Evolutionary conservation across 768 basidiomycete species (phyloP), one percentile per base, ranked within the genome.

Genomic region (Cystobasidium onofrii): DNA sequence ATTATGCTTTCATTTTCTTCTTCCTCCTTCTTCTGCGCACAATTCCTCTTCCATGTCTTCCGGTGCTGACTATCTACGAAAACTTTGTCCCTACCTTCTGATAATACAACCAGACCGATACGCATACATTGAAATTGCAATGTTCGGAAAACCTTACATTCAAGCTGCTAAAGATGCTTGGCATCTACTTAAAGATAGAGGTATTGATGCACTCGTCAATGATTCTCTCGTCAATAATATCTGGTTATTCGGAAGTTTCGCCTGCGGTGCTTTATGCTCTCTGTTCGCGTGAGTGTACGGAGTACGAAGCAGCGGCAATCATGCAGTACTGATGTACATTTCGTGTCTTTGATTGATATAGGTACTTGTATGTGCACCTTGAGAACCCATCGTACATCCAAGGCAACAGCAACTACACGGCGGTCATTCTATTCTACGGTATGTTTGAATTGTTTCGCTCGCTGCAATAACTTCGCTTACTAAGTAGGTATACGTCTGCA

Each of bases 181-280:
- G 78, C 64, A 70, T 17, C 31, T 80, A 39, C 77, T 80, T 74
- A 74, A 73, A 62, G 76, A 78, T 52, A 73, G 78, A 0, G 79
- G 79, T 36, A 77, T 80, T 55, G 72, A 74, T n/a, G 78, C 77
- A 0, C 64, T 80, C 1, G 74, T 80, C 66, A 79, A 79, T 74
- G 77, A 78, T 72, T 77, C 23, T 43, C 74, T 78, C 33, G 73
- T 78, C 75, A 73, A 72, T 74, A 78, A 75, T 61, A 75, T 77
- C 74, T 79, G 78, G 77, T 73, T 74, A 1, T 41, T 70, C 36
- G 61, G 60, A 36, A 63, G 52, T 31, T 62, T 15, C 15, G 41
- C 75, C 46, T 33, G 17, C 29, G 39, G 57, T 41, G 50, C 10
- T 75, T 73, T 46, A 70, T 54, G 12, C 52, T 46, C 54, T n/a